Evolutionary conservation across 2,329 filamentous ascomycete species (phyloP), one percentile per base, ranked within the genome.

Genomic region (Hypocrella siamensis): DNA sequence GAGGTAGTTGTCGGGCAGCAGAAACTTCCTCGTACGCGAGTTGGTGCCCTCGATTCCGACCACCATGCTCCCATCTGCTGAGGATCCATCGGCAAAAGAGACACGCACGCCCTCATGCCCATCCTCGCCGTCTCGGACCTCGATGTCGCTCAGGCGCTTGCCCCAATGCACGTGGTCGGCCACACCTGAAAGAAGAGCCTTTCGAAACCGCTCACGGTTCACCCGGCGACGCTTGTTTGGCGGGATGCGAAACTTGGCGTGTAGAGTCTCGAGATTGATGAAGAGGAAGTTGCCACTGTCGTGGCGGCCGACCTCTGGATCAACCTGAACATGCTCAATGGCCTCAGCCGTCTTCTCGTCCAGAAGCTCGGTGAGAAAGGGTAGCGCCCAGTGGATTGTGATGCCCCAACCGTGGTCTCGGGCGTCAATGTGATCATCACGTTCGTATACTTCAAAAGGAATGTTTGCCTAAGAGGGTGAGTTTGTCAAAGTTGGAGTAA

Each of bases 311-410:
- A 62, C 51, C 38, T 60, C 48, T 17, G 40, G 51, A 35, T 44
- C 48, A 49, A 36, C 48, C 35, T 51, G 48, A 26, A 42, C 44
- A 10, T 36, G 34, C 21, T 51, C 46, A 15, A 52, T 30, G 8
- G 35, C 38, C 3, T 31, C 34, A 5, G 48, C 25, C 1, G 45
- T 47, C 6, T 37, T 35, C 5, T 34, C 34, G 15, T 46, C 45
- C 3, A 51, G 33, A 11, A 51, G 37, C 34, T 48, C 34, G 12
- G 33, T 31, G 8, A 52, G 39, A 22, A 43, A 50, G 3, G 41
- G 46, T 10, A 72, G 52, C 15, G 57, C 63, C 69, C 70, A 75
- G 42, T 75, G 67, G 21, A 75, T 47, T 2, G 70, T 74, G 31
- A 76, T 55, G 26, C 65, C 70, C 71, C 70, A 75, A 30, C 70